Base-by-base conservation (phyloP, 1,284 basidiomycete genomes). In the Taiwanofungus camphoratus region DNA sequence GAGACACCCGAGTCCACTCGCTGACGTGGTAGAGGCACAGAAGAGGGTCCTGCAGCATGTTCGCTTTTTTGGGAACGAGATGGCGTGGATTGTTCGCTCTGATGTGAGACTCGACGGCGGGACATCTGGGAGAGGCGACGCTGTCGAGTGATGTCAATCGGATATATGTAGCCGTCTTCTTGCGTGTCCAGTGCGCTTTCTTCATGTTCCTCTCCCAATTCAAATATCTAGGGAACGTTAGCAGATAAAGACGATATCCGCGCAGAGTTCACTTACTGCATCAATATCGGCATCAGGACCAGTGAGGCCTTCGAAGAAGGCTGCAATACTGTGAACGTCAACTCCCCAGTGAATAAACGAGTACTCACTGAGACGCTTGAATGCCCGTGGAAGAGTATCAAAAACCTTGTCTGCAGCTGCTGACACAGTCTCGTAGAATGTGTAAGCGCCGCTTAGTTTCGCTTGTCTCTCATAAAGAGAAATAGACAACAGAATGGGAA, bases 381-480 rank as follows among this genome's bases (percentile, higher is more conserved):
- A 50, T 3, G 71, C 61, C 16, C 87, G 71, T 19, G 91, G 90
- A 4, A 92, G 62, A 0, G 74, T 76, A 39, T 91, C 89, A 31
- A 83, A 70, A 26, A 84, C 66, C 48, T 71, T 78, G 55, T 92
- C 89, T 2, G 76, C 70, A 3, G 79, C 70, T 29, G 77, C 74
- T 12, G 72, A 64, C 6, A 92, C 52, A 1, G 85, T 87, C 51
- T 92, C 88, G 49, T 79, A 77, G 52, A 92, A 77, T 13, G 74
- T 79, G 2, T 74, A 70, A 0, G 84, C 73, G 1, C 78, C 76
- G 5, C 67, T 71, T 16, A 62, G 73, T 65, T 80, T 86, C 21
- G 79, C 77, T 58, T 92, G 84, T 16, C 92, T 74, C 63, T 95
- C 92, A 58, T 92, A 92, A 39, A 86, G 66, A 0, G 90, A 82